phyloP scores from a whole-genome alignment of 768 basidiomycete species.

The Naganishia onofrii region DNA sequence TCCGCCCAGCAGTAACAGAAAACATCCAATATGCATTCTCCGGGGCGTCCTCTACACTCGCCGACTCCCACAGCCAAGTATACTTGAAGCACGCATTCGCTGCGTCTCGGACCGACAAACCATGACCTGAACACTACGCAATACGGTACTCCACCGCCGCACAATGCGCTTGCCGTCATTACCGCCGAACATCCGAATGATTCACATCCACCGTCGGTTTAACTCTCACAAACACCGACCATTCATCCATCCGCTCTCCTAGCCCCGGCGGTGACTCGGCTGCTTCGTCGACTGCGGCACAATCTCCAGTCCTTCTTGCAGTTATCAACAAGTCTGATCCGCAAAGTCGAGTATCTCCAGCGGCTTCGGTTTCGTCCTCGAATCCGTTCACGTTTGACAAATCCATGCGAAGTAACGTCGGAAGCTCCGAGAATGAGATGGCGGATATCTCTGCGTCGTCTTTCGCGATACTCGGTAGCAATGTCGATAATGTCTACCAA shows the following conservation, averaged over 20 bases:
- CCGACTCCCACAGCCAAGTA: background rate
- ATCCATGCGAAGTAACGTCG: background rate
- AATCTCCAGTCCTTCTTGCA: background rate
- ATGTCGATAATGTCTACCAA: background rate
- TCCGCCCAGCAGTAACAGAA: background rate
- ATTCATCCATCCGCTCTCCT: background rate
- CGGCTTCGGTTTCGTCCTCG: background rate
- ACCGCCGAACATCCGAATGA: slow-evolving; percentile 11
- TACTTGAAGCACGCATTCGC: slow-evolving; percentile 2
- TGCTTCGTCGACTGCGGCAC: background rate
- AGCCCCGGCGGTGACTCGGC: background rate
- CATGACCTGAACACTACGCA: too few relatives aligned
- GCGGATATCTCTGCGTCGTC: background rate
- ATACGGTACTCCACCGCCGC: background rate
- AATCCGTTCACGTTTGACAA: slow-evolving; percentile 16
- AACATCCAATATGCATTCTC: background rate
- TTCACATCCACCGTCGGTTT: slow-evolving; percentile 11
- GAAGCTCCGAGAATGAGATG: background rate
- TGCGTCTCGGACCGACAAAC: background rate
- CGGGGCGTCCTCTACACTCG: background rate
- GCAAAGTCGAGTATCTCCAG: background rate
- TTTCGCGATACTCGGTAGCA: background rate
- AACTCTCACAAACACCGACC: slow-evolving; percentile 8
- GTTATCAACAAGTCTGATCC: background rate
- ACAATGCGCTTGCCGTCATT: slow-evolving; percentile 16